These are phyloP conservation scores for Solanum gandarillasii DNA, from an alignment of 257 asterid genomes.

Conservation along the genomic window DNA sequence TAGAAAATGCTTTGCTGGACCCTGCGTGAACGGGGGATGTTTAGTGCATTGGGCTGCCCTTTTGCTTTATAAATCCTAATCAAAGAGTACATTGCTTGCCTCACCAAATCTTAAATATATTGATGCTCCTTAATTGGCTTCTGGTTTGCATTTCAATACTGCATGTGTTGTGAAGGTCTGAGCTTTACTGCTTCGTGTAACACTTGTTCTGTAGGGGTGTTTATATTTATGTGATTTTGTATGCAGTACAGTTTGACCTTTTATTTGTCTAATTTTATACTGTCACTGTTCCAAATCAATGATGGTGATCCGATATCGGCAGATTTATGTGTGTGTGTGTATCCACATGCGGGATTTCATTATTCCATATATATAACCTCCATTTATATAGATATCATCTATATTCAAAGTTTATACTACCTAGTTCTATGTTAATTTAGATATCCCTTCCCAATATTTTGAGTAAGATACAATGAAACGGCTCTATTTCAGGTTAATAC, in stretches of 20 bases:
- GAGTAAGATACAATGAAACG: not conserved
- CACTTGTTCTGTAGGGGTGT: not conserved
- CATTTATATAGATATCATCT: not conserved
- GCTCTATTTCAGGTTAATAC: not conserved
- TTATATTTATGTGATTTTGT: not conserved
- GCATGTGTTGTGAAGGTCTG: conserved; percentile 55
- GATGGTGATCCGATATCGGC: not conserved
- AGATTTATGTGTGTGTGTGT: not conserved
- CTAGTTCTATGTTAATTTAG: not conserved
- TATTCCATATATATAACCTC: not conserved
- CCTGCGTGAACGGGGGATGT: not conserved
- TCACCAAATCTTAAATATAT: not conserved
- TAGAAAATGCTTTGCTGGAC: not conserved
- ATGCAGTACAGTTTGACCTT: not conserved
- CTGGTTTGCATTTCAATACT: conserved; percentile 51
- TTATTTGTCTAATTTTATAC: not conserved
- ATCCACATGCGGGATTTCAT: not conserved
- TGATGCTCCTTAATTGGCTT: not conserved
- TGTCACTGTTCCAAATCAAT: not conserved
- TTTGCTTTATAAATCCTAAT: not conserved
- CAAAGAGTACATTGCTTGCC: not conserved
- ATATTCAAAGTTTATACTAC: not conserved
- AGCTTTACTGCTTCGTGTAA: not conserved
- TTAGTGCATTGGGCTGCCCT: not conserved
- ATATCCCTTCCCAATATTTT: not conserved